These are phyloP conservation scores for Naganishia onofrii DNA, from an alignment of 768 basidiomycete genomes.

Conservation along the genomic window DNA sequence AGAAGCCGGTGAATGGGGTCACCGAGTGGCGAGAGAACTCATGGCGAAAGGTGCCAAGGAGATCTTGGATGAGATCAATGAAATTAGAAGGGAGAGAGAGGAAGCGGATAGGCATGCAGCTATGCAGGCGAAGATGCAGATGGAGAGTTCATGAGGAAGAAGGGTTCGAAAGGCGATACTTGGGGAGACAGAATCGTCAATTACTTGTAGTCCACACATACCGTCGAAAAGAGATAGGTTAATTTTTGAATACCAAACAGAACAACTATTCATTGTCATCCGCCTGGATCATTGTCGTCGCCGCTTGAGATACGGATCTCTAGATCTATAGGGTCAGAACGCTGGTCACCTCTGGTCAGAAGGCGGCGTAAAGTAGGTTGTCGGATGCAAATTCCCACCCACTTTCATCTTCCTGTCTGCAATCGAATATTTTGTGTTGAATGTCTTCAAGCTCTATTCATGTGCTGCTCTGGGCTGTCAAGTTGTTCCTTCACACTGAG, in stretches of 20 bases:
- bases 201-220: neutral
- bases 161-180: neutral
- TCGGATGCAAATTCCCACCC: neutral
- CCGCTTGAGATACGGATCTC: no score
- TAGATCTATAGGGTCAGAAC: no score
- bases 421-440: constrained; percentile 3
- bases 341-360: no score
- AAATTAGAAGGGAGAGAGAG: constrained; percentile 61
- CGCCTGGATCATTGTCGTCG: no score
- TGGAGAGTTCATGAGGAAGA: neutral
- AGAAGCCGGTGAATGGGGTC: constrained; percentile 71
- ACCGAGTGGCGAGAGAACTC: constrained; percentile 63
- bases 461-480: no score
- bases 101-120: constrained; percentile 53
- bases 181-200: neutral
- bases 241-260: no score
- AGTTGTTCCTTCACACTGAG: neutral
- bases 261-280: no score
- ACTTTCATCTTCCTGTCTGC: neutral
- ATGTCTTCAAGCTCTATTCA: neutral
- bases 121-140: constrained; percentile 24
- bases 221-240: no score
- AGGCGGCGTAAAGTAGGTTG: no score
- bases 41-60: constrained; percentile 69
- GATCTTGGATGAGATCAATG: constrained; percentile 80